These are phyloP conservation scores for Trichoderma asperelloides DNA, from an alignment of 495 filamentous ascomycete genomes.

Conservation along the genomic window DNA sequence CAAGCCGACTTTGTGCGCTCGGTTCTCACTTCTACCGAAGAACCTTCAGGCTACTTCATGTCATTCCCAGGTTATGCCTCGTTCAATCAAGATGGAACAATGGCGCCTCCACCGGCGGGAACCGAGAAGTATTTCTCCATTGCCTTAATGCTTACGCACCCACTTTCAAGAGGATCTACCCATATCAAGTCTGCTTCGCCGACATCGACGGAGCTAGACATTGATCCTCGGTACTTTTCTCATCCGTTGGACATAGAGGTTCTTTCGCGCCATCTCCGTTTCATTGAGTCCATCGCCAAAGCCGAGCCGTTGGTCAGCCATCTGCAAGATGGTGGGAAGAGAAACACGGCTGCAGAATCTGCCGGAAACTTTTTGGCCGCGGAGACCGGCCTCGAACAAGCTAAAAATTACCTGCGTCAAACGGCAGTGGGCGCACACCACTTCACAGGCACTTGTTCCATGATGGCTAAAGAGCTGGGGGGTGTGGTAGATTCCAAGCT, in stretches of 20 bases:
- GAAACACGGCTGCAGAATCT: background rate
- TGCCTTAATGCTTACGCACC: background rate
- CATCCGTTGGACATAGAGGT: background rate
- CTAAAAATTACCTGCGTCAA: background rate
- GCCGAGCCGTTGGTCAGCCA: slow-evolving; percentile 11
- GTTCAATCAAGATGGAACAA: slow-evolving; percentile 6
- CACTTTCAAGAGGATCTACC: background rate
- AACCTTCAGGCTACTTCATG: slow-evolving; percentile 32
- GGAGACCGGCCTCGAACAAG: background rate
- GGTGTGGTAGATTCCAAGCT: slow-evolving; percentile 39
- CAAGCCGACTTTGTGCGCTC: slow-evolving; percentile 69
- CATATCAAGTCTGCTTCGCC: slow-evolving; percentile 10
- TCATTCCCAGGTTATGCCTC: slow-evolving; percentile 11
- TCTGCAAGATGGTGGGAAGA: slow-evolving; percentile 18
- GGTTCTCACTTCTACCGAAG: slow-evolving; percentile 54
- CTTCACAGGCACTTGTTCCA: slow-evolving; percentile 29
- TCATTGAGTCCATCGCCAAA: slow-evolving; percentile 12
- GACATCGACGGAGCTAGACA: background rate
- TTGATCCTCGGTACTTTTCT: background rate
- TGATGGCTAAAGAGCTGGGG: slow-evolving; percentile 15
- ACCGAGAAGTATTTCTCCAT: slow-evolving; percentile 14
- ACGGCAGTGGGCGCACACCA: slow-evolving; percentile 16
- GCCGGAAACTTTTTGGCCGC: background rate
- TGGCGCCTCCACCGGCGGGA: slow-evolving; percentile 2
- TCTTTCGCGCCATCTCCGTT: slow-evolving; percentile 15